Evolutionary conservation across 495 filamentous ascomycete species (phyloP).

Genomic region (Niebla homalea): DNA sequence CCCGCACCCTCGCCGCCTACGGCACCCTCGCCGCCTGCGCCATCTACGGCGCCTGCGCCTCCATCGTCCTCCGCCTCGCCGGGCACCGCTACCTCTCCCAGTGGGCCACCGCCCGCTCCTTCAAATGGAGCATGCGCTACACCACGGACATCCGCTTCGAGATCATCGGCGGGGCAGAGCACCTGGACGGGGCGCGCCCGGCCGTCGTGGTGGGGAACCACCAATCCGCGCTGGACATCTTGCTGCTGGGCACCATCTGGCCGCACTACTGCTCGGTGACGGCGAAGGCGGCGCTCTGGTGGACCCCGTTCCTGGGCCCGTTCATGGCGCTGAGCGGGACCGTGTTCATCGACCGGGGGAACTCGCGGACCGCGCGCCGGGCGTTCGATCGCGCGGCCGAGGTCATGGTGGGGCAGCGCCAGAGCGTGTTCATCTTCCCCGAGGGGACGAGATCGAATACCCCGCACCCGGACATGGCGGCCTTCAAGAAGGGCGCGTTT

Average conservation of each 20-base stretch:
- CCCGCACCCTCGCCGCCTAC: conserved; percentile 53
- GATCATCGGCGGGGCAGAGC: conserved; percentile 51
- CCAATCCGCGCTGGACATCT: conserved; percentile 86
- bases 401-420: conserved; percentile 59
- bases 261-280: conserved; percentile 88
- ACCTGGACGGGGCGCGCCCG: conserved; percentile 54
- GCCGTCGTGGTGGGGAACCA: conserved; percentile 90
- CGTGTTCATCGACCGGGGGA: conserved; percentile 87
- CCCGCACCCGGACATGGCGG: conserved; percentile 61
- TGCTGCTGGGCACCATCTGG: conserved; percentile 77
- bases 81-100: conserved; percentile 67
- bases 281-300: conserved; percentile 73
- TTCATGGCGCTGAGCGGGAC: conserved; percentile 86
- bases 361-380: conserved; percentile 63
- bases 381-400: conserved; percentile 73
- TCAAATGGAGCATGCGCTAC: conserved; percentile 66
- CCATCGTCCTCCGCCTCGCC: conserved; percentile 53
- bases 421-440: conserved; percentile 88
- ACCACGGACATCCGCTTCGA: conserved; percentile 70
- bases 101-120: conserved; percentile 69
- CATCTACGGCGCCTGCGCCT: conserved; percentile 63
- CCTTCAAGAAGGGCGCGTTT: conserved; percentile 98
- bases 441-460: conserved; percentile 90
- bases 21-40: conserved; percentile 48
- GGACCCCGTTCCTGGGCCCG: conserved; percentile 83